A percentile compares a stretch with the other conserved stretches of the same genome.
These are phyloP conservation scores for Quercus tomentella DNA, from an alignment of 331 rosid genomes.

Conservation along the genomic window DNA sequence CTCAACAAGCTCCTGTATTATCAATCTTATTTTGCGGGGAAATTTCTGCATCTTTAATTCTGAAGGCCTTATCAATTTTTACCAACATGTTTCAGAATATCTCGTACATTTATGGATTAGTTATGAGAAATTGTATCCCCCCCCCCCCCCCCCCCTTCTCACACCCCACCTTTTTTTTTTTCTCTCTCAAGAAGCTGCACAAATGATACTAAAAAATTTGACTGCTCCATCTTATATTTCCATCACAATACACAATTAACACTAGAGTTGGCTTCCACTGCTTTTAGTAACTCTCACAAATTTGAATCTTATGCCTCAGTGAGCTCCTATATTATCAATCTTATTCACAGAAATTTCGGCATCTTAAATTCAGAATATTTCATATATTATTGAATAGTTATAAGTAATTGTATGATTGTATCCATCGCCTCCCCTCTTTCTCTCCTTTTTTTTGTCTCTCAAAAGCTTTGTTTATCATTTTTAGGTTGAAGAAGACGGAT, in stretches of 20 bases:
- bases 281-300: neutral
- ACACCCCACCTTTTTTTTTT: too few species aligned
- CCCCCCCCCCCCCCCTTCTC: too few species aligned
- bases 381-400: neutral
- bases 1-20: too few species aligned
- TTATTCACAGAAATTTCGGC: neutral
- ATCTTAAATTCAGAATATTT: neutral
- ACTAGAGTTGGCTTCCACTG: neutral
- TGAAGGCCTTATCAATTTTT: too few species aligned
- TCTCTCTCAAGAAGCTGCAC: neutral
- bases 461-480: neutral
- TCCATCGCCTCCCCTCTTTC: too few species aligned
- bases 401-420: too few species aligned
- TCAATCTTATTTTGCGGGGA: neutral
- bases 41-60: neutral
- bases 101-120: neutral
- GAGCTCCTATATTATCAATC: neutral
- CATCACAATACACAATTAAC: too few species aligned
- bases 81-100: neutral
- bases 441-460: neutral
- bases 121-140: too few species aligned
- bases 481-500: conserved; percentile 80
- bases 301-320: neutral
- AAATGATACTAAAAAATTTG: too few species aligned
- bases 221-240: too few species aligned